A percentile compares a stretch with the other conserved stretches of the same genome.
Evolutionary conservation across 2,329 filamentous ascomycete genomes (phyloP).

Genomic region (Sclerotinia nivalis): DNA sequence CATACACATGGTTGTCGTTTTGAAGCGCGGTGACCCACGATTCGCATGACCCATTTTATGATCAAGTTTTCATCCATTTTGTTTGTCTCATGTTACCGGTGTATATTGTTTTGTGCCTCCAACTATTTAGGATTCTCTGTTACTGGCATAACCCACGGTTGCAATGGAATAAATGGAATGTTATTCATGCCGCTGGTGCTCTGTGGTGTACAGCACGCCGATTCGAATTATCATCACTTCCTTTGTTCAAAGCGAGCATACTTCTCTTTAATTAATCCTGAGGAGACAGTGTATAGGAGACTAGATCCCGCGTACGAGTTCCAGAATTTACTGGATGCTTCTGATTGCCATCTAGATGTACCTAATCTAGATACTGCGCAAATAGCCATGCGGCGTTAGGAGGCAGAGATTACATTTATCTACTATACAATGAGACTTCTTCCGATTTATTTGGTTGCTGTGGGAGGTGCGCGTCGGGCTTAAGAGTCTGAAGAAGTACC

Average conservation of each 20-base stretch:
- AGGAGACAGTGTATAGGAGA: not conserved
- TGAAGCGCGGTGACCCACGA: too few species aligned
- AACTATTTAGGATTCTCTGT: not conserved
- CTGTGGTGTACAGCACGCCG: fast-evolving
- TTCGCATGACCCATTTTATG: too few species aligned
- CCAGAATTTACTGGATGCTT: not conserved
- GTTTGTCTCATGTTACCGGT: not conserved
- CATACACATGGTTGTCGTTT: too few species aligned
- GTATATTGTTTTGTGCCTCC: too few species aligned
- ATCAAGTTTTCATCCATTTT: too few species aligned
- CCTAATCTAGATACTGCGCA: too few species aligned
- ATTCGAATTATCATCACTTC: not conserved
- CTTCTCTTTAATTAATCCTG: not conserved
- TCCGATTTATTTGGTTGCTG: not conserved
- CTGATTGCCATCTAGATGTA: too few species aligned
- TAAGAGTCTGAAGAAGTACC: not conserved
- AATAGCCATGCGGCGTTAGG: not conserved
- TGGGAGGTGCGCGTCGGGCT: fast-evolving
- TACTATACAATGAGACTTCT: not conserved
- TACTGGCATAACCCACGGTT: not conserved
- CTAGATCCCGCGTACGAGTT: not conserved
- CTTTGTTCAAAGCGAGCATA: not conserved
- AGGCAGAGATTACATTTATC: not conserved
- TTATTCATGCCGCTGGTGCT: not conserved
- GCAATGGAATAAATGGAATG: not conserved